Percentiles rank a stretch among this genome's conserved stretches.
Evolutionary conservation across 495 filamentous ascomycete species (phyloP).

Genomic region (Geopyxis carbonaria): DNA sequence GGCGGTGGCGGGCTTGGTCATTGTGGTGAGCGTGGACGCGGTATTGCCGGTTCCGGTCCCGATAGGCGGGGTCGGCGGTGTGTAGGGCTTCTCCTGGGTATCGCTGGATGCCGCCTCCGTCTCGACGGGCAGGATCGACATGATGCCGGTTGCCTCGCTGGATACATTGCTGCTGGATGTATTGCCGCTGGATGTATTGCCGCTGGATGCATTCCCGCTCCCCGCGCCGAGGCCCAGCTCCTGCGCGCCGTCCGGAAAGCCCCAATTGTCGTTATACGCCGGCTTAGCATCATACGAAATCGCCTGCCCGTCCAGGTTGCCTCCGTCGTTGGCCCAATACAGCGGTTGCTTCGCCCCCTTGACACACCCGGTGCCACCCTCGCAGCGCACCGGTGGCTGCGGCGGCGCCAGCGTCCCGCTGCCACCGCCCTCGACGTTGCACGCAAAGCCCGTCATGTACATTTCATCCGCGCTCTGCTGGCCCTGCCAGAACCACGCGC

Average conservation of each 20-base stretch:
- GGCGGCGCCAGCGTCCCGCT: too few species aligned
- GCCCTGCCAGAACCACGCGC: slow-evolving; percentile 43
- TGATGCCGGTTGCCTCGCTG: background rate
- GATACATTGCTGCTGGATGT: background rate
- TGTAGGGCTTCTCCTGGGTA: too few species aligned
- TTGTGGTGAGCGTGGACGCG: too few species aligned
- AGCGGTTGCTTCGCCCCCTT: slow-evolving; percentile 34
- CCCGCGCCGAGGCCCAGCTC: slow-evolving; percentile 30
- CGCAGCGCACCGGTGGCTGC: too few species aligned
- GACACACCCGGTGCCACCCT: slow-evolving; percentile 31
- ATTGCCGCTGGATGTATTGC: background rate
- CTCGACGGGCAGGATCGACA: background rate
- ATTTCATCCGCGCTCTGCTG: slow-evolving; percentile 27
- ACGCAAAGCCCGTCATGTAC: slow-evolving; percentile 40
- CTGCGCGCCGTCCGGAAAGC: slow-evolving; percentile 31
- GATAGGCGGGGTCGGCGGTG: too few species aligned
- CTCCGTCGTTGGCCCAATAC: too few species aligned
- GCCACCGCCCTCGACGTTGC: slow-evolving; percentile 34
- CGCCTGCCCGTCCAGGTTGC: too few species aligned
- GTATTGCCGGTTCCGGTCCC: too few species aligned
- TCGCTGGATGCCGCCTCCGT: too few species aligned
- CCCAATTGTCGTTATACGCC: slow-evolving; percentile 30
- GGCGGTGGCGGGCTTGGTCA: background rate
- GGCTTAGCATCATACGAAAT: slow-evolving; percentile 25
- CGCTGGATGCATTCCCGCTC: background rate